Base-by-base conservation (phyloP, 306 rosid species). In the Boehmeria nivea region DNA sequence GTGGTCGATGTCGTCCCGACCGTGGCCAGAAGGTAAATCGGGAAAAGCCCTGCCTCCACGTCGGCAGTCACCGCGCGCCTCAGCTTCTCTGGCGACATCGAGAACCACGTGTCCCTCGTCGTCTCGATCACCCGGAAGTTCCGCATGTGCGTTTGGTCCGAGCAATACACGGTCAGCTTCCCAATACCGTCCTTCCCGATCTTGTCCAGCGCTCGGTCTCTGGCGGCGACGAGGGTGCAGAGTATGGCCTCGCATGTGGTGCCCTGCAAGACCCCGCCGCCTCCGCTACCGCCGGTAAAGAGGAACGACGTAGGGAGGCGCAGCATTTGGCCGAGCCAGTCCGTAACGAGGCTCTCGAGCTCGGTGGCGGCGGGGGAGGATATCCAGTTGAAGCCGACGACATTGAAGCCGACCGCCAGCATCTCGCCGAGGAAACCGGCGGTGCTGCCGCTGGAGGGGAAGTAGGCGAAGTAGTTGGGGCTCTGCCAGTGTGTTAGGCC, bases 301-400 rank as follows among this genome's bases (percentile, higher is more conserved):
- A 59, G 53, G 18, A 74, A 78, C 0, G 64, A 40, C 14, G 63
- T 51, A 0, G 84, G 81, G 6, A 78, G 78, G 5, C 55, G 13
- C 12, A 78, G 78, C 63, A 67, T 63, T n/a, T 67, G 12, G 6
- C 72, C 84, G 31, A 71, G 55, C 81, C 84, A 78, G 54, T 78
- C 78, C 74, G 67, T 34, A 21, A 74, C 78, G 1, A 70, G n/a
- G n/a, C n/a, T n/a, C n/a, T n/a, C n/a, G n/a, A n/a, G n/a, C n/a
- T n/a, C n/a, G n/a, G n/a, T n/a, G 19, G 24, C 34, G 0, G 72
- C 84, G 0, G 81, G 84, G 0, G 78, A 79, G 24, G 84, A 43
- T 16, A 74, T 14, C 76, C 81, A 79, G 16, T 47, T 79, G 65
- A 74, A 67, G 0, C 78, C 81, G 1, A 59, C 64, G 3, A 64